Base-by-base conservation (phyloP, 2,329 filamentous ascomycete genomes). In the Monilinia aucupariae region DNA sequence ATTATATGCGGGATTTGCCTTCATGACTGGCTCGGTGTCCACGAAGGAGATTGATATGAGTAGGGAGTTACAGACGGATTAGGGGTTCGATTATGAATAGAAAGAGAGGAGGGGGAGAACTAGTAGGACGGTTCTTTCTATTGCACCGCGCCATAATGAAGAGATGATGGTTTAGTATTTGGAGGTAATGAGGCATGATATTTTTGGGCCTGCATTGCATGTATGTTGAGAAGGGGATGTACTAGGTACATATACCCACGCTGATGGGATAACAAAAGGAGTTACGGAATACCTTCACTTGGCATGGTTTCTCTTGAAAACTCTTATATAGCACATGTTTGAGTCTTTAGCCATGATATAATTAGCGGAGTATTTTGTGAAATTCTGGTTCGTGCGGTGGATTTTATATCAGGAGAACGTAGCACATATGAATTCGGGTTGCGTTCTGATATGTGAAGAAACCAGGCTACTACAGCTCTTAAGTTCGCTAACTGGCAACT, bases 11-110 rank as follows among this genome's bases (percentile, higher is more conserved):
- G 68, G 53, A 4, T 20, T 68, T 8, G 65, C 65, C 12, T 64
- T 70, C n/a, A 3, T 70, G 1, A 47, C 41, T 9, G 82, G 78
- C 66, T 64, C 81, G 2, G 7, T 66, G 0, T 78, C 78, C 54
- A 81, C 79, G 6, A 76, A 83, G 67, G 77, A 75, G 22, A 65
- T 71, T 37, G 54, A 54, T 41, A 78, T 96, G 91, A 71, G 93
- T 83, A 47, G 30, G 4, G 59, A 61, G 41, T 22, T 61, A 17
- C 37, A 54, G 6, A 55, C 59, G 2, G 59, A 61, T 27, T 50
- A 61, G n/a, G 59, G 43, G 2, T 61, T 61, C 10, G 59, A 61
- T 55, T 53, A 61, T 49, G 59, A 32, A 34, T 61, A 61, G 48
- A 37, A 15, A 4, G 52, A 55, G 3, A 49, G 55, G 8, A 59